Percentiles rank a stretch among this genome's conserved stretches.
These are phyloP conservation scores for Blastobotrys elegans DNA, from an alignment of 1,139 yeast genomes.

Conservation along the genomic window DNA sequence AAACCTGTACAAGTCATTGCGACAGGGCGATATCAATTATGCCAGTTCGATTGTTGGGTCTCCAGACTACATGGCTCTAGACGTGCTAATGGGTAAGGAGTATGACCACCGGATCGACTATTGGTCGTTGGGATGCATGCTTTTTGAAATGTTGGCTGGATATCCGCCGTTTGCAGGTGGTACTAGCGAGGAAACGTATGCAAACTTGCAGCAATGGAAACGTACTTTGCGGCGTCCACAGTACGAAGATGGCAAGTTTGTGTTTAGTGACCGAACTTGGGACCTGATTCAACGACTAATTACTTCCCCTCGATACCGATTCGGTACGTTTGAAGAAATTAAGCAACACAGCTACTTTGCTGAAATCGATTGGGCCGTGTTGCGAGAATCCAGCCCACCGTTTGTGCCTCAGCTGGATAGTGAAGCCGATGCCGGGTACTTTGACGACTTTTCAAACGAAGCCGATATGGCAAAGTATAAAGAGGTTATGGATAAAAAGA, in stretches of 20 bases:
- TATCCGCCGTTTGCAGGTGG: slow-evolving; percentile 97
- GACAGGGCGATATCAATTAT: slow-evolving; percentile 59
- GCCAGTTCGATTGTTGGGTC: slow-evolving; percentile 97
- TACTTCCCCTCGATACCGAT: slow-evolving; percentile 71
- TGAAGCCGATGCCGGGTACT: slow-evolving; percentile 97
- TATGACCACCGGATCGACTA: slow-evolving; percentile 97
- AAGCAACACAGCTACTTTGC: slow-evolving; percentile 74
- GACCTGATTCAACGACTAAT: slow-evolving; percentile 68
- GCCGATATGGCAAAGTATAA: slow-evolving; percentile 97
- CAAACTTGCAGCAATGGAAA: slow-evolving; percentile 90
- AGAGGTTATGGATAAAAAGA: slow-evolving; percentile 89
- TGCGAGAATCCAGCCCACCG: slow-evolving; percentile 73
- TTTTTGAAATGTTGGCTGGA: slow-evolving; percentile 88
- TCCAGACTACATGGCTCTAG: slow-evolving; percentile 98
- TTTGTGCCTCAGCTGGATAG: slow-evolving; percentile 95
- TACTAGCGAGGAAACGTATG: slow-evolving; percentile 89
- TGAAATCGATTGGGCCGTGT: slow-evolving; percentile 71
- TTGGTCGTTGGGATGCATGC: slow-evolving; percentile 97
- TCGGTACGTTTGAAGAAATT: slow-evolving; percentile 75
- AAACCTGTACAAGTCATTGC: slow-evolving; percentile 69
- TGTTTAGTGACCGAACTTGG: slow-evolving; percentile 97
- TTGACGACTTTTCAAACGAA: slow-evolving; percentile 95
- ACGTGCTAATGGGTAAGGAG: slow-evolving; percentile 87
- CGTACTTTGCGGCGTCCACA: slow-evolving; percentile 84
- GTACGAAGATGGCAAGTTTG: slow-evolving; percentile 84